Evolutionary conservation across 345 rosid species (phyloP).

Genomic region (Aquilaria malaccensis): DNA sequence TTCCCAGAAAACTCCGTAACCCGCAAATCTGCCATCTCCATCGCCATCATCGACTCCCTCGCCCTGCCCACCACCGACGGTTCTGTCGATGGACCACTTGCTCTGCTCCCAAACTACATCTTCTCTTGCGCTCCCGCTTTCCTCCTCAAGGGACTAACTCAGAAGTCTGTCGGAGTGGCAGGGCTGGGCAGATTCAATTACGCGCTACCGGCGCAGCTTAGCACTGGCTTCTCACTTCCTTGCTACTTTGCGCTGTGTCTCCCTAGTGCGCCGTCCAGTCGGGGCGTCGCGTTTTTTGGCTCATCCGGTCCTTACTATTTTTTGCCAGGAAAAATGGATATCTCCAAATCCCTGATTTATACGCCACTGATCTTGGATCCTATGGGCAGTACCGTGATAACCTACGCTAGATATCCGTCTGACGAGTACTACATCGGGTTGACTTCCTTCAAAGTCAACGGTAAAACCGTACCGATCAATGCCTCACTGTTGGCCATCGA

Average conservation of each 20-base stretch:
- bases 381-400: conserved; percentile 17
- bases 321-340: conserved; percentile 7
- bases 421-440: conserved; percentile 63
- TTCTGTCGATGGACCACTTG: conserved; percentile 1
- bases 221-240: conserved; percentile 28
- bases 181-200: conserved; percentile 42
- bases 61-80: conserved; percentile 21
- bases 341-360: conserved; percentile 30
- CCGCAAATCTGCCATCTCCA: conserved; percentile 27
- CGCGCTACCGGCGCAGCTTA: conserved; percentile 27
- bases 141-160: conserved; percentile 42
- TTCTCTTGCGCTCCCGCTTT: conserved; percentile 36
- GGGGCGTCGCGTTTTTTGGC: conserved; percentile 35
- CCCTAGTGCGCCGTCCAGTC: conserved; percentile 27
- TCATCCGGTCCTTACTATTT: conserved; percentile 25
- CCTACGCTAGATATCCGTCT: conserved; percentile 17
- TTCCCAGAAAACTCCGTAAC: conserved; percentile 41
- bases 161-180: conserved; percentile 46
- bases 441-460: conserved; percentile 31
- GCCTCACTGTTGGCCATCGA: conserved; percentile 30
- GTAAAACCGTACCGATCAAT: conserved; percentile 32
- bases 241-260: conserved; percentile 45
- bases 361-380: conserved; percentile 36
- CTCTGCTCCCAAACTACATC: conserved; percentile 30
- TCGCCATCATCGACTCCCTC: conserved; percentile 28